Evolutionary conservation across 2,329 filamentous ascomycete species (phyloP).

Genomic region (Ophiognomonia clavigignenti-juglandacearum): DNA sequence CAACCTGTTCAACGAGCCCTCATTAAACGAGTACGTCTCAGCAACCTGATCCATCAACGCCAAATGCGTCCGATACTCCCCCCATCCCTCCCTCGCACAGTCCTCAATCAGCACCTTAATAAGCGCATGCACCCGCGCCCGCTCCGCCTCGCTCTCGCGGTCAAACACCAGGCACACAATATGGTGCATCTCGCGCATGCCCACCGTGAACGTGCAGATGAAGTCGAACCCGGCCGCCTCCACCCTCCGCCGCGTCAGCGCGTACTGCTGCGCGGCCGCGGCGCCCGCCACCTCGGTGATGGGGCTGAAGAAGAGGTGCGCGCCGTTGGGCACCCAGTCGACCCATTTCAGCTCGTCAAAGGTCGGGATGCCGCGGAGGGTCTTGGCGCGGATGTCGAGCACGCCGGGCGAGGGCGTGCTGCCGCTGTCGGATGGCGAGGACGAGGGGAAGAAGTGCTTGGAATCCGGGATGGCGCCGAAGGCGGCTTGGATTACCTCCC

Average conservation of each 20-base stretch:
- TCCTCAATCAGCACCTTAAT: conserved; percentile 30
- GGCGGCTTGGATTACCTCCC: conserved; percentile 27
- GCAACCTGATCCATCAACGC: conserved; percentile 34
- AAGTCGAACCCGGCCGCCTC: conserved; percentile 25
- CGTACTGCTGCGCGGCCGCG: conserved; percentile 30
- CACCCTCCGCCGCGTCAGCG: conserved; percentile 23
- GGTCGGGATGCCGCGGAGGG: conserved; percentile 29
- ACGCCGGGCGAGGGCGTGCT: conserved; percentile 19
- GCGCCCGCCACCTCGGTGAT: conserved; percentile 30
- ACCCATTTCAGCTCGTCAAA: conserved; percentile 33
- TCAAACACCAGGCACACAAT: conserved; percentile 40
- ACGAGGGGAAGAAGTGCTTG: conserved; percentile 29
- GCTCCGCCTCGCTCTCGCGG: conserved; percentile 27
- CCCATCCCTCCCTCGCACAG: conserved; percentile 30
- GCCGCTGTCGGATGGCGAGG: too few relatives aligned
- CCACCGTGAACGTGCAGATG: conserved; percentile 26
- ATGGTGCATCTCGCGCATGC: conserved; percentile 39
- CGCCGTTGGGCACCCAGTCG: conserved; percentile 33
- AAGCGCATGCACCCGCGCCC: conserved; percentile 23
- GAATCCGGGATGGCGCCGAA: conserved; percentile 29
- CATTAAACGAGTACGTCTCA: conserved; percentile 33
- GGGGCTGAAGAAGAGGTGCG: conserved; percentile 31
- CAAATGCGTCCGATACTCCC: conserved; percentile 36
- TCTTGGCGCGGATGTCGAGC: conserved; percentile 5
- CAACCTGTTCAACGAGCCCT: conserved; percentile 29